Base-by-base conservation (phyloP, 2,329 filamentous ascomycete genomes). In the Hymenoscyphus fructigenus region DNA sequence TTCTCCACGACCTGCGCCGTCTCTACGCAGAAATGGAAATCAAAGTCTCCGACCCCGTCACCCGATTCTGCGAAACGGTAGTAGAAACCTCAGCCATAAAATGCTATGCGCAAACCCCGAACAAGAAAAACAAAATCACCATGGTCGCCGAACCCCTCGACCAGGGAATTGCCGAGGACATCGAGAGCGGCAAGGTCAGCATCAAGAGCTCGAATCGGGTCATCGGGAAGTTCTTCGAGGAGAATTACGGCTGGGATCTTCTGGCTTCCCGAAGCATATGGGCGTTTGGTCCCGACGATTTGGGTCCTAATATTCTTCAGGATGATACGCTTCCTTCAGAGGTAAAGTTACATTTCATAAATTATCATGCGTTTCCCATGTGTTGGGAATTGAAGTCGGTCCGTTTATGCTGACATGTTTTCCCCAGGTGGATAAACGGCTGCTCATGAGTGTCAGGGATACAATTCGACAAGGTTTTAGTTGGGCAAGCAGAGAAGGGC, bases 1-100 rank as follows among this genome's bases (percentile, higher is more conserved):
- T 99, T 3, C 84, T 99, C 57, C 95, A 99, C 77, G 95, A 99
- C 75, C 84, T 99, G 57, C 90, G 95, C 62, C 87, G 89, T 50
- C 79, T 98, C n/a, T 99, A 97, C 75, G 93, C 95, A 15, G 94
- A 98, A 74, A 99, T 99, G 95, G 95, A 99, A 77, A 91, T 99
- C 79, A 98, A 98, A 79, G 92, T 99, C 59, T 99, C 95, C 0
- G 95, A 99, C 76, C 95, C 95, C 0, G 94, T 99, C 55, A 98
- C 95, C 17, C 86, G 95, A 58, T 99, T 99, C 83, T 97, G 93
- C 79, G 95, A 99, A 80, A 99, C 95, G 0, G 94, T 97, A 29
- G 93, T 97, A 44, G 95, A 99, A 77, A 96, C 95, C 70, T 97
- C 93, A 20, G 93, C 93, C 23, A 97, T 96, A 66, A 97, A 97